Evolutionary conservation across 1,284 basidiomycete species (phyloP), one percentile per base, ranked within the genome.

Genomic region (Ceratobasidium sp.): DNA sequence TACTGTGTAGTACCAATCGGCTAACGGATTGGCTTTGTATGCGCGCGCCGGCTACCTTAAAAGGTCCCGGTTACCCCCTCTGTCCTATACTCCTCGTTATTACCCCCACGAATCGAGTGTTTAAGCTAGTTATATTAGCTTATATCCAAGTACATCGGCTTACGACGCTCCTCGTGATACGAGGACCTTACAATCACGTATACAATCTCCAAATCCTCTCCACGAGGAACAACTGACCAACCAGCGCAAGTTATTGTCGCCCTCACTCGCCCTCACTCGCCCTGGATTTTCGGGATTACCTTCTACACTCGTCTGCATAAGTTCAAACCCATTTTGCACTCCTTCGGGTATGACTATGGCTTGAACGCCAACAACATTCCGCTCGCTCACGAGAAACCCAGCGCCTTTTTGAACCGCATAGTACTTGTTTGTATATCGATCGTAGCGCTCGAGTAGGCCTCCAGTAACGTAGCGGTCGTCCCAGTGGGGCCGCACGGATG

Each of bases 291-390:
- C 76, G 11, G 78, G 77, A 45, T 77, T 71, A 31, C 79, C 78
- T 35, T 71, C 53, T 4, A 80, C 78, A 49, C 77, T 78, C 31
- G 77, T 78, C 64, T 80, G 79, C 20, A 78, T 71, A 51, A 69
- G 53, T 45, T 80, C 77, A 26, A 77, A 56, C 54, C 76, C 68
- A 8, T 74, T 65, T 20, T 69, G 53, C 6, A 47, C 42, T 3
- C 26, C 63, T 10, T 31, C 67, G 3, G 75, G 63, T 23, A 69
- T 54, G 2, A 76, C 35, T 23, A 68, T 56, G 37, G 60, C 64
- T 42, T 79, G 79, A 7, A 69, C 68, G 37, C 79, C 79, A n/a
- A 80, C 79, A 45, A 80, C 74, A 49, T 80, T 78, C 20, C 79
- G 63, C 49, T 71, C 71, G 51, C 64, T 63, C 8, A 80, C 79